Percentiles rank a stretch among this genome's conserved stretches.
These are phyloP conservation scores for Penicillium occitanis DNA, from an alignment of 2,329 filamentous ascomycete genomes.

Conservation along the genomic window DNA sequence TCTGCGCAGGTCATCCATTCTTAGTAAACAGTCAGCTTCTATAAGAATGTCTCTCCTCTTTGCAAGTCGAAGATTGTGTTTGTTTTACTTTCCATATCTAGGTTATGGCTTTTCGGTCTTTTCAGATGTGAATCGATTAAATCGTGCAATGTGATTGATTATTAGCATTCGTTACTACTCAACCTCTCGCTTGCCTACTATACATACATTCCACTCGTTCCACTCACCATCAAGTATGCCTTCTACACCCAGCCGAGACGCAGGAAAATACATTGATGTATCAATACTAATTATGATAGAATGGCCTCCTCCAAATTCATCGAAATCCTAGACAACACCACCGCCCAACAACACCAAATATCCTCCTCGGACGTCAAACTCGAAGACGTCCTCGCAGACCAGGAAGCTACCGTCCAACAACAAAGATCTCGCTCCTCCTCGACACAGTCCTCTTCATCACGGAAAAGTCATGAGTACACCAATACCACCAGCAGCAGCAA, in stretches of 20 bases:
- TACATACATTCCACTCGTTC: not conserved
- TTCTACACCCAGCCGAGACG: not conserved
- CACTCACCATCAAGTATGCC: not conserved
- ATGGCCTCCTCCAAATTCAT: constrained; percentile 46
- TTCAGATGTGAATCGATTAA: not conserved
- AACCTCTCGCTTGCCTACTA: not conserved
- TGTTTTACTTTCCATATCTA: not conserved
- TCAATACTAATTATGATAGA: constrained; percentile 14
- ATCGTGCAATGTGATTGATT: constrained; percentile 5
- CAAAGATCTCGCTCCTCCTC: constrained; percentile 38
- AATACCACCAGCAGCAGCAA: not conserved
- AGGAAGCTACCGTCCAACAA: constrained; percentile 35
- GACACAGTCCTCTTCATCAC: constrained; percentile 37
- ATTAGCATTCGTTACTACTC: constrained; percentile 1
- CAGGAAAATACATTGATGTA: not conserved
- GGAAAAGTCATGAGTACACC: constrained; percentile 12
- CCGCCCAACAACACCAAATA: constrained; percentile 31
- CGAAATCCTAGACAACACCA: constrained; percentile 40
- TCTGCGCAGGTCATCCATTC: constrained; percentile 2
- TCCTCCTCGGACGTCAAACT: constrained; percentile 45
- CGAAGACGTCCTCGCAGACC: constrained; percentile 45
- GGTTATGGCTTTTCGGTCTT: not conserved
- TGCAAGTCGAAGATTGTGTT: not conserved
- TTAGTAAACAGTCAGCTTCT: not conserved
- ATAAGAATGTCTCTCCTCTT: constrained; percentile 6